Conservation (phyloP, 345 rosid species). For the Eucalyptus sideroxylon region DNA sequence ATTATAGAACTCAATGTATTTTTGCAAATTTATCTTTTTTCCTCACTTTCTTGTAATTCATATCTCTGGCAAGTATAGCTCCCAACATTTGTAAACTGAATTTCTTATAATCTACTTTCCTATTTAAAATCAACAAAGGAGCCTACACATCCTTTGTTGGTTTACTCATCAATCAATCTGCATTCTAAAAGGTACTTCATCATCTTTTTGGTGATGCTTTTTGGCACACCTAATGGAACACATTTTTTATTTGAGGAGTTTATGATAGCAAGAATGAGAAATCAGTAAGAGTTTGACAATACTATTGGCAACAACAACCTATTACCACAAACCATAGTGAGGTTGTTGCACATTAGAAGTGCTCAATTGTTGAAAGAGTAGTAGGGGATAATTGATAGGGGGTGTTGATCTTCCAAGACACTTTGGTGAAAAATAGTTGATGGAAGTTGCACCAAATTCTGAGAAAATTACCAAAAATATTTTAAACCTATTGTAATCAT, state of each 20-base stretch:
- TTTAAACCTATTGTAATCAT: no score
- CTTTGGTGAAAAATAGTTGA: background rate
- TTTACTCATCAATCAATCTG: background rate
- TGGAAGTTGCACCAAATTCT: background rate
- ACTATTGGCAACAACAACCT: background rate
- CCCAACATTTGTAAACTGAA: background rate
- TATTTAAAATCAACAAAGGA: background rate
- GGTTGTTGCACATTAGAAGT: background rate
- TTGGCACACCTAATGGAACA: background rate
- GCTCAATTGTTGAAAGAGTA: background rate
- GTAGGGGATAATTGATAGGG: background rate
- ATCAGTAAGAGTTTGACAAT: background rate
- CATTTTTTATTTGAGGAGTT: background rate
- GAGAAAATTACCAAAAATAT: no score
- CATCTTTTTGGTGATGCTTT: background rate
- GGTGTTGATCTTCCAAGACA: background rate
- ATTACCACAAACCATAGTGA: background rate
- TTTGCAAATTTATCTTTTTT: background rate
- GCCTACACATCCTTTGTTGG: background rate
- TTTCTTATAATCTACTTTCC: background rate
- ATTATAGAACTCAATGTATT: background rate
- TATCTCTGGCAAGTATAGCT: background rate
- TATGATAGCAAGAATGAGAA: background rate
- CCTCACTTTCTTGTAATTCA: background rate
- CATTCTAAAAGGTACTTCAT: background rate